Base-by-base conservation (phyloP, 1,284 basidiomycete species). In the Mixia osmundae region DNA sequence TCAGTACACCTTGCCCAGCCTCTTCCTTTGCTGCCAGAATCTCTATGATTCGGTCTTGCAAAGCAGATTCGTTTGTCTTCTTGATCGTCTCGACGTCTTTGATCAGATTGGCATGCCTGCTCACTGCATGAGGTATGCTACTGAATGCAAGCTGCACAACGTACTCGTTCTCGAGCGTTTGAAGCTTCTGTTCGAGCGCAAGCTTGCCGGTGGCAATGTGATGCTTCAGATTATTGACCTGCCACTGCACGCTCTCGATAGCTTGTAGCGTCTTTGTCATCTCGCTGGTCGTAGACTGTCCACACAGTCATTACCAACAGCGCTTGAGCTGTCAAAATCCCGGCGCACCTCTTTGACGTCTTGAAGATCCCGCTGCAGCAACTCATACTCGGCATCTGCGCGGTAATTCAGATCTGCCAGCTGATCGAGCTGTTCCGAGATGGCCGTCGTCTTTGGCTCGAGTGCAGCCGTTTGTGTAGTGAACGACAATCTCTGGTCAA, bases 161-260 rank as follows among this genome's bases (percentile, higher is more conserved):
- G 11, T 39, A 25, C 30, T 43, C 41, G 27, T 43, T 43, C 3
- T 38, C 34, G 5, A 40, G 32, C 14, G 35, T 22, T 30, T 43
- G 41, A 5, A 43, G 23, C 16, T 38, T 35, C 16, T 43, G 41
- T 33, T 43, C 41, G 19, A 34, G 28, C 12, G 41, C 38, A 8
- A 43, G 37, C 10, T 37, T 9, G n/a, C 41, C 41, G 25, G 38
- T 38, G 12, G 41, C 39, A 38, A 40, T 39, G 24, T 43, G 38
- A 8, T n/a, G 14, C 3, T 25, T 23, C 15, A 46, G 36, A 3
- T 45, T 33, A 24, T 27, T 36, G 19, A 45, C 44, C 25, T 46
- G 44, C 18, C 28, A 35, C 23, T 38, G 35, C 6, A 47, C 33
- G 0, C 40, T 35, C 1, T 38, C 41, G 23, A 47, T 34, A 22